Evolutionary conservation across 345 rosid species (phyloP).

Genomic region (Physaria fendleri): DNA sequence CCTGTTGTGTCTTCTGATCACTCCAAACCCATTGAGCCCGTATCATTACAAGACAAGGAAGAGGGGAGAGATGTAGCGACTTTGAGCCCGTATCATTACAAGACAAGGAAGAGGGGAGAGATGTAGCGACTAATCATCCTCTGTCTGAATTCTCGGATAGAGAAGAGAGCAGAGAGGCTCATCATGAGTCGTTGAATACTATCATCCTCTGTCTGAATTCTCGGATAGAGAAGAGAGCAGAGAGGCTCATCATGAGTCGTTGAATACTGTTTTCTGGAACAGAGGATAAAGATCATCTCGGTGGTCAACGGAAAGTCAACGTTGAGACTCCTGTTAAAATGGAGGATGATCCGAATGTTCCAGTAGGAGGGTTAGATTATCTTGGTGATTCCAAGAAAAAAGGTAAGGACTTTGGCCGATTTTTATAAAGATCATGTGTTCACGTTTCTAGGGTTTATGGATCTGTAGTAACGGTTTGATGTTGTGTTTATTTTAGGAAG

Average conservation of each 20-base stretch:
- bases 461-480: not conserved
- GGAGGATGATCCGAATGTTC: slow-evolving; percentile 48
- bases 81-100: no score
- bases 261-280: slow-evolving; percentile 30
- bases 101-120: slow-evolving; percentile 2
- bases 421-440: not conserved
- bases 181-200: slow-evolving; percentile 26
- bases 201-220: not conserved
- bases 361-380: slow-evolving; percentile 24
- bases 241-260: slow-evolving; percentile 28
- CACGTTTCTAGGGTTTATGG: not conserved
- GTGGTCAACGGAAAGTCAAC: slow-evolving; percentile 31
- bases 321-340: slow-evolving; percentile 26
- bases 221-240: not conserved
- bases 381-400: slow-evolving; percentile 31
- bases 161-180: slow-evolving; percentile 23
- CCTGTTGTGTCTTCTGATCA: slow-evolving; percentile 11
- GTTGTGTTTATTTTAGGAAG: slow-evolving; percentile 14
- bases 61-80: not conserved
- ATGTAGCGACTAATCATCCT: not conserved
- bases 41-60: not conserved
- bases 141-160: not conserved
- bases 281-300: slow-evolving; percentile 17
- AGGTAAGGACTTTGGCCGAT: slow-evolving; percentile 29
- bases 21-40: slow-evolving; percentile 10